These are phyloP conservation scores for Coemansia sp. DNA, from an alignment of 192 early-diverging fungal species.

Conservation along the genomic window DNA sequence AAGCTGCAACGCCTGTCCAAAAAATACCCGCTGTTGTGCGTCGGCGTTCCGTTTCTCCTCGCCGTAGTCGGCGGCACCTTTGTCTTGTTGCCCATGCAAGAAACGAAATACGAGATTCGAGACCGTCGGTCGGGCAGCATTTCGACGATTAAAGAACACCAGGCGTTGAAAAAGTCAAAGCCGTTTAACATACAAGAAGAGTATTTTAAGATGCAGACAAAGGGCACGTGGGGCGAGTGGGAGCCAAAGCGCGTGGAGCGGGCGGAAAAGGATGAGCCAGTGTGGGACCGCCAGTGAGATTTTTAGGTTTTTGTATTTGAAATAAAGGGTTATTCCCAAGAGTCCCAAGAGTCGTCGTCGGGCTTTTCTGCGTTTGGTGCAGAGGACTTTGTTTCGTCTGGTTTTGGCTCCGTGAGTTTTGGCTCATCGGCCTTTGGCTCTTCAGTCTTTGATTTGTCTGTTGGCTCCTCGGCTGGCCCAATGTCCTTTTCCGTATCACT, in stretches of 20 bases:
- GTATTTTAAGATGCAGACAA: slow-evolving; percentile 57
- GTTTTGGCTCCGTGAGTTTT: slow-evolving; percentile 6
- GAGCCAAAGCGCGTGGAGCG: slow-evolving; percentile 48
- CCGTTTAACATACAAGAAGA: slow-evolving; percentile 67
- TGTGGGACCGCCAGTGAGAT: slow-evolving; percentile 47
- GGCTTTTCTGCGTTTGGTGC: not conserved
- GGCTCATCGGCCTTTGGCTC: not conserved
- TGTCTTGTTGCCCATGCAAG: slow-evolving; percentile 67
- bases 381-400: not conserved
- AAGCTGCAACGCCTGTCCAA: slow-evolving; percentile 31
- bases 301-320: not conserved
- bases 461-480: not conserved
- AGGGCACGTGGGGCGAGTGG: slow-evolving; percentile 51
- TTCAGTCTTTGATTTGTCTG: not conserved
- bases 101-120: slow-evolving; percentile 76
- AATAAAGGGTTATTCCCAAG: slow-evolving; percentile 38
- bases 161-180: slow-evolving; percentile 55
- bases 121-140: slow-evolving; percentile 57
- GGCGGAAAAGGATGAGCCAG: slow-evolving; percentile 49
- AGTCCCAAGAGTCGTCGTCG: slow-evolving; percentile 39
- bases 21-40: slow-evolving; percentile 62
- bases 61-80: slow-evolving; percentile 71
- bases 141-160: slow-evolving; percentile 48
- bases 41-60: slow-evolving; percentile 70
- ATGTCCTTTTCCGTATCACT: slow-evolving; percentile 16